A percentile compares a stretch with the other conserved stretches of the same genome.
phyloP scores from a whole-genome alignment of 441 rosid species.

The Mallotus repandus region DNA sequence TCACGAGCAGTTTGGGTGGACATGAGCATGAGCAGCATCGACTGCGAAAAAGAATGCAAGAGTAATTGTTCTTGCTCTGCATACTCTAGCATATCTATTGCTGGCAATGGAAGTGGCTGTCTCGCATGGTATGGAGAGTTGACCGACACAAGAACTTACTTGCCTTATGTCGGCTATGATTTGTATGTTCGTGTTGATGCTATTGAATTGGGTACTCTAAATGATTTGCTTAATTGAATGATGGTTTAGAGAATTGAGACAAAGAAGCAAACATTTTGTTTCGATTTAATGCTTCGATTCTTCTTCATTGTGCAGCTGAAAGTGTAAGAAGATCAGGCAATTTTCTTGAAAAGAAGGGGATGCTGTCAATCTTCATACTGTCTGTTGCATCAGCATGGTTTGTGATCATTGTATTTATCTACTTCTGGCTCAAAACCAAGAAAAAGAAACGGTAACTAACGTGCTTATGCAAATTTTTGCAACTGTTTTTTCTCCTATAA shows the following conservation, averaged over 20 bases:
- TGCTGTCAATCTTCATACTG: not conserved
- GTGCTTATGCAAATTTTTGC: not conserved
- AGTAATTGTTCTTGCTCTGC: not conserved
- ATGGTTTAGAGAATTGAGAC: too few species aligned
- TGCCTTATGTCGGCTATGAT: not conserved
- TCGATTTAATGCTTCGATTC: not conserved
- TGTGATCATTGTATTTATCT: not conserved
- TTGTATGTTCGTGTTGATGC: slow-evolving; percentile 26
- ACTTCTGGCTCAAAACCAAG: not conserved
- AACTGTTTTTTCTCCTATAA: too few species aligned
- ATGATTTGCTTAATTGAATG: not conserved
- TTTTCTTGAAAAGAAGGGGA: not conserved
- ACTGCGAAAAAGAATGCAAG: not conserved
- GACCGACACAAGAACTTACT: not conserved
- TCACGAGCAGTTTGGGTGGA: not conserved
- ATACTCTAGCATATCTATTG: not conserved
- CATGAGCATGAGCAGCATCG: not conserved
- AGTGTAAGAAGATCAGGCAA: not conserved
- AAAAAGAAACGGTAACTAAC: slow-evolving; percentile 7
- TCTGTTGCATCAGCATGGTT: slow-evolving; percentile 9
- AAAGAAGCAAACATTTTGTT: too few species aligned
- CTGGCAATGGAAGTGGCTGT: slow-evolving; percentile 21
- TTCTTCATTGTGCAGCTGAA: slow-evolving; percentile 12
- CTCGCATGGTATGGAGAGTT: slow-evolving; percentile 27
- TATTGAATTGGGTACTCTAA: slow-evolving; percentile 19